A percentile compares a stretch with the other conserved stretches of the same genome.
Conservation (phyloP, 495 filamentous ascomycete genomes). For the Penicillium antarcticum region DNA sequence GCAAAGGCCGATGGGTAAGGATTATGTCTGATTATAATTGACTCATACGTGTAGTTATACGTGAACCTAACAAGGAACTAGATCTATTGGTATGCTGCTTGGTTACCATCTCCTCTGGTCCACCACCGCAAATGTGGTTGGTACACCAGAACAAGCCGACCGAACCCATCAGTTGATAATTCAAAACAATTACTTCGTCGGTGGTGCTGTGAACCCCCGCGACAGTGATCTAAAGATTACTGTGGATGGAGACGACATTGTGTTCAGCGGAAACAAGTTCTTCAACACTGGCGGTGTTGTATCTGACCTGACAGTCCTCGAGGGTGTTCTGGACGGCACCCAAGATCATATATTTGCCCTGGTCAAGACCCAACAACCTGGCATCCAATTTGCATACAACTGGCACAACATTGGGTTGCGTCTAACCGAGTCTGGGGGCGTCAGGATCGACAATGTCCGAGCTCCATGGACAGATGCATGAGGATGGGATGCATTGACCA, state of each 20-base stretch:
- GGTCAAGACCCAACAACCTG: conserved; percentile 48
- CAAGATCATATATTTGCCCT: conserved; percentile 58
- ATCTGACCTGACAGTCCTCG: conserved; percentile 59
- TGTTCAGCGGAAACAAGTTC: conserved; percentile 57
- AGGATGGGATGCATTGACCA: conserved; percentile 48
- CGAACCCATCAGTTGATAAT: conserved; percentile 50
- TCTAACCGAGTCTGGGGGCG: conserved; percentile 57
- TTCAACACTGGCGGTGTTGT: conserved; percentile 63
- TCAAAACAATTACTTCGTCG: conserved; percentile 58
- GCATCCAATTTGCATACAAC: conserved; percentile 55
- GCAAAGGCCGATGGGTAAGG: conserved; percentile 54
- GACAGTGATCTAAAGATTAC: conserved; percentile 56
- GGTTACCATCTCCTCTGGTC: conserved; percentile 63
- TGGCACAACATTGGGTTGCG: conserved; percentile 62
- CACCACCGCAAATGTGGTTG: conserved; percentile 52
- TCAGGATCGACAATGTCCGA: conserved; percentile 52
- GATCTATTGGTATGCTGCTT: conserved; percentile 55
- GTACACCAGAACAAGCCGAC: conserved; percentile 52
- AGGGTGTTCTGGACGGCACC: conserved; percentile 53
- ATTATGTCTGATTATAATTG: neutral
- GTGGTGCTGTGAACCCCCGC: conserved; percentile 61
- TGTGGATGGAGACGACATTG: conserved; percentile 45
- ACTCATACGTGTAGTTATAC: no score
- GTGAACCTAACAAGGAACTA: conserved; percentile 4
- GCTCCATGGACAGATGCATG: conserved; percentile 56